Conservation (phyloP, 2,329 filamentous ascomycete species). For the Microsporum audouinii region DNA sequence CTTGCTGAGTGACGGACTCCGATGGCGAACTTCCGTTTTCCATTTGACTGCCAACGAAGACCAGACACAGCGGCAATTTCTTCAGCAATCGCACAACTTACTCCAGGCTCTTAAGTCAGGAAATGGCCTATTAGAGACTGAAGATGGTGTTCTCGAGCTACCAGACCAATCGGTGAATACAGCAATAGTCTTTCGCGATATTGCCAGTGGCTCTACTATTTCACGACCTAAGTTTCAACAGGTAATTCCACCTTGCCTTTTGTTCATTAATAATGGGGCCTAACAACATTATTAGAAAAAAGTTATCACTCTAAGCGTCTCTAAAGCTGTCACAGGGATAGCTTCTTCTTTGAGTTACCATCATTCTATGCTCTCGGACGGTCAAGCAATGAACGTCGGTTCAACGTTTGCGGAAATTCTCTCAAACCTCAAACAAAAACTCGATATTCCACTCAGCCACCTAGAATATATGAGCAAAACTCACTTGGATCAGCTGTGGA, state of each 20-base stretch:
- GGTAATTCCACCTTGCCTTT: background rate
- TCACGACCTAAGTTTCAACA: background rate
- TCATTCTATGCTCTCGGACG: conserved; percentile 2
- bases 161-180: background rate
- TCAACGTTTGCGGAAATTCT: background rate
- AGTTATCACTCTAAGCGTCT: background rate
- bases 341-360: background rate
- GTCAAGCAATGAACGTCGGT: background rate
- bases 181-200: background rate
- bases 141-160: background rate
- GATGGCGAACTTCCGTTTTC: conserved; percentile 5
- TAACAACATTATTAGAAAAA: background rate
- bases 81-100: conserved; percentile 1
- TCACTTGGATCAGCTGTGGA: conserved; percentile 7
- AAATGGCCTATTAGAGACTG: background rate
- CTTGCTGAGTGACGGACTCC: background rate
- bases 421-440: background rate
- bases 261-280: background rate
- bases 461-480: conserved; percentile 7
- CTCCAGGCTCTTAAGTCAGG: background rate
- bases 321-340: too few relatives aligned
- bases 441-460: background rate
- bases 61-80: conserved; percentile 3
- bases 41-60: conserved; percentile 1
- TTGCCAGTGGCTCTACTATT: background rate